Evolutionary conservation across 2,329 filamentous ascomycete genomes (phyloP).

Genomic region (Epichloe amarillans): DNA sequence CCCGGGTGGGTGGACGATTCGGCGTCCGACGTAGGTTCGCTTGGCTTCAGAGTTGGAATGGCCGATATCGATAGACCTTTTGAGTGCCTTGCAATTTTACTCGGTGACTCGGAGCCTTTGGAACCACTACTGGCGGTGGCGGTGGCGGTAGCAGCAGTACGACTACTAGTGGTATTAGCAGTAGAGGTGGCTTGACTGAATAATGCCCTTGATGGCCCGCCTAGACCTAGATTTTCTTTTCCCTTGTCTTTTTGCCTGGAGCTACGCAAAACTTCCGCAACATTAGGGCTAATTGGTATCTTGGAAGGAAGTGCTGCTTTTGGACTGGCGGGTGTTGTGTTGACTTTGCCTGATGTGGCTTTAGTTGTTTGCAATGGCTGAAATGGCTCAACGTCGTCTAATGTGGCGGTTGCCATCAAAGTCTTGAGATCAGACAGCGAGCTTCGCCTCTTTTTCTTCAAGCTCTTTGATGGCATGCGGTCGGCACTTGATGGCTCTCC

Average conservation of each 20-base stretch:
- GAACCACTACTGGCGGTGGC: not conserved
- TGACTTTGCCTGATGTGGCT: conserved; percentile 43
- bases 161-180: not conserved
- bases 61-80: conserved; percentile 40
- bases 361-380: conserved; percentile 40
- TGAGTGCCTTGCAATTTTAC: conserved; percentile 23
- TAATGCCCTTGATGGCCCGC: conserved; percentile 4
- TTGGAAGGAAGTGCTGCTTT: conserved; percentile 32
- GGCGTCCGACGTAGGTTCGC: conserved; percentile 14
- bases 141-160: not conserved
- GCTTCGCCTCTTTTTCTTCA: conserved; percentile 72
- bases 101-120: conserved; percentile 12
- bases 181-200: not conserved
- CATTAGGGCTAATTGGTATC: conserved; percentile 37
- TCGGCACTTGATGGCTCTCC: conserved; percentile 40
- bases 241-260: conserved; percentile 32
- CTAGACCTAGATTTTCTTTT: conserved; percentile 22
- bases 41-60: conserved; percentile 39
- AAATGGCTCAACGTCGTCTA: conserved; percentile 24
- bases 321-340: conserved; percentile 27
- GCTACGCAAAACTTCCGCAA: conserved; percentile 24
- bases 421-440: conserved; percentile 76
- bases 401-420: conserved; percentile 48
- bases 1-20: conserved; percentile 13
- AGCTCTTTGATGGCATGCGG: conserved; percentile 20